Percentiles rank a stretch among this genome's conserved stretches.
These are phyloP conservation scores for Crataegus laevigata DNA, from an alignment of 306 rosid genomes.

Conservation along the genomic window DNA sequence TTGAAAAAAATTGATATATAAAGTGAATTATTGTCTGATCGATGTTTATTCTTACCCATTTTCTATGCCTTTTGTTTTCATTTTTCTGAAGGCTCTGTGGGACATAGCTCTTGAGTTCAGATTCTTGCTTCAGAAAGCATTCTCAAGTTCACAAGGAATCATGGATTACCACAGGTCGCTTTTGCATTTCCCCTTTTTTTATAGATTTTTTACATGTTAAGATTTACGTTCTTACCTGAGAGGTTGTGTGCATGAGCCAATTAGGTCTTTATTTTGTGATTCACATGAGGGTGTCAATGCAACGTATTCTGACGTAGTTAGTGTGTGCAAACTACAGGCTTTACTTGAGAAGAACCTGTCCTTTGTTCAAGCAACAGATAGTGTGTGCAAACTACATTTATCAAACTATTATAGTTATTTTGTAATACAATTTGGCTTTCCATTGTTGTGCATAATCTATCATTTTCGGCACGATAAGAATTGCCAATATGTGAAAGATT, in stretches of 20 bases:
- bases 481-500: not conserved
- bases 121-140: conserved; percentile 72
- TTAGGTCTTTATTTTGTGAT: conserved; percentile 51
- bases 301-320: conserved; percentile 50
- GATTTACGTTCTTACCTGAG: conserved; percentile 15
- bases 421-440: not conserved
- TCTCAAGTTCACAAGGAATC: conserved; percentile 17
- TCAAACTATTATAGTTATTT: not conserved
- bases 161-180: conserved; percentile 81
- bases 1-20: too few species aligned
- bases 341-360: conserved; percentile 59
- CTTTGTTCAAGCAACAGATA: conserved; percentile 41
- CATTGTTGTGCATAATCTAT: not conserved
- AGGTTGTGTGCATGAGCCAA: conserved; percentile 48
- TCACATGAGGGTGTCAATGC: conserved; percentile 46
- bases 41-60: too few species aligned
- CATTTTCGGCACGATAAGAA: not conserved
- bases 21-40: too few species aligned
- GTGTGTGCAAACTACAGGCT: conserved; percentile 37
- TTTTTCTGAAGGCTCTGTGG: conserved; percentile 61
- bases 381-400: conserved; percentile 24
- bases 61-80: not conserved
- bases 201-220: conserved; percentile 3
- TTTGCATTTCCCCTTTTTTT: not conserved
- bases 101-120: conserved; percentile 80